Percentiles rank a stretch among this genome's conserved stretches.
phyloP scores from a whole-genome alignment of 495 filamentous ascomycete species.

The Penicillium macrosclerotiorum region DNA sequence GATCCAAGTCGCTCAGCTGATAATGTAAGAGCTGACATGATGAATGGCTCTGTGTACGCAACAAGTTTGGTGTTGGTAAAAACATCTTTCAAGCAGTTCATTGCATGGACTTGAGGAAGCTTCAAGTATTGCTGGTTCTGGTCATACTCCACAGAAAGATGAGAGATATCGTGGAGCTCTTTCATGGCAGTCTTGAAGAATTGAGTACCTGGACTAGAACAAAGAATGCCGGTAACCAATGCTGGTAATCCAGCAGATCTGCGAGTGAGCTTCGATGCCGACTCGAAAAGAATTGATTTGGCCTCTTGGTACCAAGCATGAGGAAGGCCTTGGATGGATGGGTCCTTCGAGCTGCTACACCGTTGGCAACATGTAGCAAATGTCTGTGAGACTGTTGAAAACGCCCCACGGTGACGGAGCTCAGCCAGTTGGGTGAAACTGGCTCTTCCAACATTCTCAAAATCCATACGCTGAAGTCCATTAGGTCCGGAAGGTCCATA shows the following conservation, averaged over 20 bases:
- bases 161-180: conserved; percentile 58
- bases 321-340: conserved; percentile 38
- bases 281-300: conserved; percentile 61
- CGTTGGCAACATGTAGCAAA: conserved; percentile 73
- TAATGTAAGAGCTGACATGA: conserved; percentile 70
- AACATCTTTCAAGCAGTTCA: conserved; percentile 87
- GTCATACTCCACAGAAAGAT: conserved; percentile 48
- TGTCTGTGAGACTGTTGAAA: conserved; percentile 86
- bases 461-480: conserved; percentile 38
- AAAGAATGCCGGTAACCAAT: conserved; percentile 73
- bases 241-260: conserved; percentile 90
- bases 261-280: conserved; percentile 76
- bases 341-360: conserved; percentile 52
- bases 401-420: conserved; percentile 87
- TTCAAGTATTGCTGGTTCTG: conserved; percentile 49
- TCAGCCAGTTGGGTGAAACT: conserved; percentile 79
- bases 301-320: conserved; percentile 66
- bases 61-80: conserved; percentile 76
- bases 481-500: conserved; percentile 34
- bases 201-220: conserved; percentile 32
- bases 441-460: conserved; percentile 58
- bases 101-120: conserved; percentile 87
- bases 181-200: conserved; percentile 50
- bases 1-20: conserved; percentile 67
- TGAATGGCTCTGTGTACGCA: conserved; percentile 58